Percentiles rank a stretch among this genome's conserved stretches.
Conservation (phyloP, 345 rosid genomes). For the Reutealis trisperma region DNA sequence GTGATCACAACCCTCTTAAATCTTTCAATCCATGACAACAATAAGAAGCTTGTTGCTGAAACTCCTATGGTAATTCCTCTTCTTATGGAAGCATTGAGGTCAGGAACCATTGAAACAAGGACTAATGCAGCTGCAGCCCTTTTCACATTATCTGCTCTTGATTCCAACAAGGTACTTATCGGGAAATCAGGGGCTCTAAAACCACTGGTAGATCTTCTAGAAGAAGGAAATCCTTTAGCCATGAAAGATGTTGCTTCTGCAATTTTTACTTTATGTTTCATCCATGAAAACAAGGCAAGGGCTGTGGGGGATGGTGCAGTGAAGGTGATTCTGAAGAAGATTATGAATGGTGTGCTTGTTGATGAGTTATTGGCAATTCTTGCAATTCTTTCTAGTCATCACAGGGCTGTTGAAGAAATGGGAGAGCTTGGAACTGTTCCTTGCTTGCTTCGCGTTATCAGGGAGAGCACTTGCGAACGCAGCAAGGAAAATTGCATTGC, state of each 20-base stretch:
- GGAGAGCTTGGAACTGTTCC: constrained; percentile 70
- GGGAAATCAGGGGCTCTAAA: constrained; percentile 75
- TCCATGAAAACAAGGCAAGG: constrained; percentile 77
- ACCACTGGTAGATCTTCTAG: constrained; percentile 75
- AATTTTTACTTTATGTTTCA: constrained; percentile 70
- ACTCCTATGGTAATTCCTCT: constrained; percentile 72
- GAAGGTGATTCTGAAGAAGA: constrained; percentile 63
- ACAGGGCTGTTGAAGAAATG: constrained; percentile 73
- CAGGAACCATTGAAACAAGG: constrained; percentile 67
- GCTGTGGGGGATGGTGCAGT: constrained; percentile 89
- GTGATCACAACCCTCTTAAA: constrained; percentile 84
- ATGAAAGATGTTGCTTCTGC: constrained; percentile 96
- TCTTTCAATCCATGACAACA: constrained; percentile 86
- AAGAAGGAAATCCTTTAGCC: constrained; percentile 74
- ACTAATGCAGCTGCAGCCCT: constrained; percentile 94
- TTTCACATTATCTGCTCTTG: constrained; percentile 85
- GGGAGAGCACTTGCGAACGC: constrained; percentile 75
- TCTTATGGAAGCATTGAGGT: constrained; percentile 67
- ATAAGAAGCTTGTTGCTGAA: constrained; percentile 88
- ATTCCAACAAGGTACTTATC: constrained; percentile 74
- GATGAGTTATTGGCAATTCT: constrained; percentile 86
- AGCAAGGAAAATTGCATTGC: constrained; percentile 90
- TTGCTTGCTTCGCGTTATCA: constrained; percentile 62
- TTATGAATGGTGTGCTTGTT: constrained; percentile 56
- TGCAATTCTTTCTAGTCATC: constrained; percentile 78